A percentile compares a stretch with the other conserved stretches of the same genome.
Evolutionary conservation across 2,329 filamentous ascomycete genomes (phyloP).

Genomic region (Pseudogymnoascus sp.): DNA sequence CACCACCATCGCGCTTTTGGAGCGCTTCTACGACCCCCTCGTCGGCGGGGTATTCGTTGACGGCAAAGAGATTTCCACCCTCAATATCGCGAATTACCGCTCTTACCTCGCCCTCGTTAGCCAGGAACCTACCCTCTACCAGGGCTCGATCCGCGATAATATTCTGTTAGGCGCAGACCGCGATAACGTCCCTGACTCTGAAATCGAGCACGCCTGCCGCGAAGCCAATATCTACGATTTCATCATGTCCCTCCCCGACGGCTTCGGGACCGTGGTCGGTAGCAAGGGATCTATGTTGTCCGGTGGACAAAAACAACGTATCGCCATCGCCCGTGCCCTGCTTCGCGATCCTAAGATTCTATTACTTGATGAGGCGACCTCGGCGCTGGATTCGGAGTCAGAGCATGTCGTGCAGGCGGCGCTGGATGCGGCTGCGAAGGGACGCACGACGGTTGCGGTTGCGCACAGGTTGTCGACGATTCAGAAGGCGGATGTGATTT

Average conservation of each 20-base stretch:
- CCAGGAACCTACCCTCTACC: constrained; percentile 91
- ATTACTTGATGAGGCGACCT: constrained; percentile 74
- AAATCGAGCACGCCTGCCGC: constrained; percentile 69
- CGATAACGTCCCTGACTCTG: constrained; percentile 61
- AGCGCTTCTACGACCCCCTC: constrained; percentile 89
- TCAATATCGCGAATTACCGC: constrained; percentile 84
- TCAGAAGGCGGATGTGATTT: constrained; percentile 89
- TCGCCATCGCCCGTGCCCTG: constrained; percentile 81
- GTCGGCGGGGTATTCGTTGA: constrained; percentile 75
- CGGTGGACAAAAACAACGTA: constrained; percentile 89
- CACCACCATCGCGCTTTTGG: constrained; percentile 83
- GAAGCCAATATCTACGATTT: constrained; percentile 93
- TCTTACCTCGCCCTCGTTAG: constrained; percentile 78
- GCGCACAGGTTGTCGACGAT: constrained; percentile 89
- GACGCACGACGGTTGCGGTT: constrained; percentile 85
- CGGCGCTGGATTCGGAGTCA: constrained; percentile 65
- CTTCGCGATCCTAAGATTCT: constrained; percentile 86
- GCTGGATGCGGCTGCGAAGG: constrained; percentile 73
- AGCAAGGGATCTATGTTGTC: constrained; percentile 78
- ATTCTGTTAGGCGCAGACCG: constrained; percentile 69
- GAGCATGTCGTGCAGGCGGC: constrained; percentile 77
- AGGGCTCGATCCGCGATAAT: constrained; percentile 85
- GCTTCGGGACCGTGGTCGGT: constrained; percentile 78
- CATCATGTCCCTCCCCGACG: constrained; percentile 76
- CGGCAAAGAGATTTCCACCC: constrained; percentile 67